phyloP scores from a whole-genome alignment of 495 filamentous ascomycete genomes.

The Penicillium nucicola region DNA sequence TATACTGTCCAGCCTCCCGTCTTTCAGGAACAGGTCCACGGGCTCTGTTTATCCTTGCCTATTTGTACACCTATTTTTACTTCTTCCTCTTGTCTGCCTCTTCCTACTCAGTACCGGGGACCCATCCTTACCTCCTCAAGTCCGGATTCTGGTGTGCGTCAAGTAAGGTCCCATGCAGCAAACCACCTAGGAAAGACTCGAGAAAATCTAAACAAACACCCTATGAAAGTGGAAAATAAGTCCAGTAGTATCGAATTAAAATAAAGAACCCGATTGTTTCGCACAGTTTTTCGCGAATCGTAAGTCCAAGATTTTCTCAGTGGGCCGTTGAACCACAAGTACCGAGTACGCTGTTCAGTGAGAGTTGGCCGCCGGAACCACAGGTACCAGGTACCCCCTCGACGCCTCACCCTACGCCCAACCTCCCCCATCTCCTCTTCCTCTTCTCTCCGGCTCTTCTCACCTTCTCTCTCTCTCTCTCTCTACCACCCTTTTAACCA shows the following conservation, averaged over 20 bases:
- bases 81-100: too few relatives aligned
- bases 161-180: slow-evolving; percentile 26
- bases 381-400: slow-evolving; percentile 15
- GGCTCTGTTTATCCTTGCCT: too few relatives aligned
- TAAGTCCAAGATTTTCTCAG: slow-evolving; percentile 12
- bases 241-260: background rate
- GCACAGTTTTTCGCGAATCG: slow-evolving; percentile 8
- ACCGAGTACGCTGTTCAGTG: slow-evolving; percentile 6
- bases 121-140: slow-evolving; percentile 1
- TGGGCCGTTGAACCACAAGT: slow-evolving; percentile 12
- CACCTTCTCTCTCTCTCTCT: slow-evolving; percentile 12
- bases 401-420: slow-evolving; percentile 19
- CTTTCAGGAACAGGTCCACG: background rate
- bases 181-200: slow-evolving; percentile 17
- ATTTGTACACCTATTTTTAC: background rate
- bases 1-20: background rate
- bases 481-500: slow-evolving; percentile 9
- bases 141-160: slow-evolving; percentile 7
- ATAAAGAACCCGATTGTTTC: background rate
- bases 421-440: slow-evolving; percentile 11
- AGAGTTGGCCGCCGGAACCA: background rate
- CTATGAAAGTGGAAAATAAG: background rate
- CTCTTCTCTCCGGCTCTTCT: slow-evolving; percentile 11
- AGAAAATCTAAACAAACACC: slow-evolving; percentile 27
- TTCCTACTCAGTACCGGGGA: background rate